phyloP scores from a whole-genome alignment of 1,139 yeast species.

The Candida smagusa region DNA sequence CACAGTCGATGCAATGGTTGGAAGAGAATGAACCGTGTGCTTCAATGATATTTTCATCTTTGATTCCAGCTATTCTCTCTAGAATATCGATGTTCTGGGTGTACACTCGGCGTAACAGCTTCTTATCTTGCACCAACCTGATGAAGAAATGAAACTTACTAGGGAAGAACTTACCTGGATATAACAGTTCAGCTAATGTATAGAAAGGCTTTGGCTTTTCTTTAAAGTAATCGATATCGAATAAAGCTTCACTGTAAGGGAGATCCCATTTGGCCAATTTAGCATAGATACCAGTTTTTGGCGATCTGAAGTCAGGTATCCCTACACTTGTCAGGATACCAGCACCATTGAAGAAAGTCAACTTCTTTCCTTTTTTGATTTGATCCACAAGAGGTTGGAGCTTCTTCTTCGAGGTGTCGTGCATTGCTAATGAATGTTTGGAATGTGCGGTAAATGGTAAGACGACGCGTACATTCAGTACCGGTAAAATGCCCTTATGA shows the following conservation, averaged over 20 bases:
- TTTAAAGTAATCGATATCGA: slow-evolving; percentile 78
- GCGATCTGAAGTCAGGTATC: slow-evolving; percentile 92
- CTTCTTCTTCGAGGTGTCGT: slow-evolving; percentile 3
- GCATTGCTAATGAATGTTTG: slow-evolving; percentile 1
- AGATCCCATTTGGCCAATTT: slow-evolving; percentile 70
- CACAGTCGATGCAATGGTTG: slow-evolving; percentile 80
- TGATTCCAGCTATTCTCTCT: slow-evolving; percentile 80
- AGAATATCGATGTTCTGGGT: slow-evolving; percentile 93
- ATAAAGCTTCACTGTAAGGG: slow-evolving; percentile 94
- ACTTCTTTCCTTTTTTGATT: slow-evolving; percentile 19
- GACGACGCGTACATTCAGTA: no score
- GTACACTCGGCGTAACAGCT: slow-evolving; percentile 63
- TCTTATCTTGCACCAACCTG: slow-evolving; percentile 61
- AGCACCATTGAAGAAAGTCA: slow-evolving; percentile 72
- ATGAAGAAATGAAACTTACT: slow-evolving; percentile 77
- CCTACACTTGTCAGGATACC: slow-evolving; percentile 93
- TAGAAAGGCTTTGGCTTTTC: slow-evolving; percentile 81
- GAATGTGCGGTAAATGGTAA: no score
- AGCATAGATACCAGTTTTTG: slow-evolving; percentile 85
- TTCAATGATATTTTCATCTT: slow-evolving; percentile 64
- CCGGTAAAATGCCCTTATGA: no score
- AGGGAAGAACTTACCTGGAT: slow-evolving; percentile 84
- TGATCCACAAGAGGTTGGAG: slow-evolving; percentile 12
- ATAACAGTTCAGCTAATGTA: slow-evolving; percentile 76
- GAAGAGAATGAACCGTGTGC: slow-evolving; percentile 94